Conservation (phyloP, 257 asterid species). For the Solanum gandarillasii region DNA sequence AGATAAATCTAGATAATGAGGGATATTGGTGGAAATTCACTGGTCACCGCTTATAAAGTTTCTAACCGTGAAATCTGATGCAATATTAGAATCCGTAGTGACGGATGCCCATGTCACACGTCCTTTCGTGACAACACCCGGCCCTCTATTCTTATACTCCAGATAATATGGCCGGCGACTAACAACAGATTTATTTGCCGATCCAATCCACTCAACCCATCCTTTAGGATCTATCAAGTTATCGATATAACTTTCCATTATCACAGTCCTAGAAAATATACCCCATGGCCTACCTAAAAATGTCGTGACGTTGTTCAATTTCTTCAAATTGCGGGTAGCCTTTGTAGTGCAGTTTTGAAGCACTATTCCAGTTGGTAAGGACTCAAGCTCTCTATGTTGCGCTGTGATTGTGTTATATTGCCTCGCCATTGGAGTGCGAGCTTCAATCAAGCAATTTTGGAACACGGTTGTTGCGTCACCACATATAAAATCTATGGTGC, state of each 20-base stretch:
- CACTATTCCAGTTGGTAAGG: not conserved
- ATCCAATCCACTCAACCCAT: not conserved
- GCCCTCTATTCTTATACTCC: not conserved
- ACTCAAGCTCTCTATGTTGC: not conserved
- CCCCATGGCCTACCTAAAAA: constrained; percentile 12
- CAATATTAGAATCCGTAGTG: not conserved
- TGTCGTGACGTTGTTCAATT: not conserved
- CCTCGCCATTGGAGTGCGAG: not conserved
- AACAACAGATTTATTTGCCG: not conserved
- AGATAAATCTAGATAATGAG: not conserved
- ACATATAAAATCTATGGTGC: not conserved
- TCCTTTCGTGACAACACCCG: not conserved
- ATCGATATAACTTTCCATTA: not conserved
- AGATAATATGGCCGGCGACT: not conserved
- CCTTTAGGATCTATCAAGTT: not conserved
- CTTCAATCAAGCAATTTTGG: not conserved
- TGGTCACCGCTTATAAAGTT: not conserved
- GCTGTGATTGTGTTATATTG: not conserved
- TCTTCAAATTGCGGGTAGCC: not conserved
- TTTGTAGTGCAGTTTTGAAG: not conserved
- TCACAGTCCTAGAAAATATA: not conserved
- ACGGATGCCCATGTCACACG: not conserved
- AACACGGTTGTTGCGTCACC: not conserved
- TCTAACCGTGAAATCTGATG: not conserved
- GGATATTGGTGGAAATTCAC: not conserved